Evolutionary conservation across 2,329 filamentous ascomycete species (phyloP), one percentile per base, ranked within the genome.

Genomic region (Myriosclerotinia scirpicola): DNA sequence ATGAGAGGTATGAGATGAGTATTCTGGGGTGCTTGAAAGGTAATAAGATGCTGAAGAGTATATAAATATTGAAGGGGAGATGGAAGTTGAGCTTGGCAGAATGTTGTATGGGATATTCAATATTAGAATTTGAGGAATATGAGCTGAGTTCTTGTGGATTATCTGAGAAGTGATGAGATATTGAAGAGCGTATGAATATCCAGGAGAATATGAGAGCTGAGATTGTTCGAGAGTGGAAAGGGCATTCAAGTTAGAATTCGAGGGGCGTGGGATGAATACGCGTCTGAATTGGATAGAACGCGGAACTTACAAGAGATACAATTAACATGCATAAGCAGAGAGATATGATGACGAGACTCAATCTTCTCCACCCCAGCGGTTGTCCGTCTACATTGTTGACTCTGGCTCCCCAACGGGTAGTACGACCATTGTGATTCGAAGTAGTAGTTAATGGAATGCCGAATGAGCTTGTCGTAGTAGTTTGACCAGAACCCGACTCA

Each of bases 221-320:
- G 9, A 14, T 14, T 52, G 22, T 22, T 26, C 12, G 8, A 15
- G 6, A 5, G 15, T 44, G 15, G 38, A 20, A 30, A 22, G 38
- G 26, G n/a, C 15, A 44, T 3, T 30, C 54, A 44, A 5, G 4
- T 1, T 58, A 30, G 6, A 3, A 44, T 44, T 44, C 17, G 38
- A 42, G n/a, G 38, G 12, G 30, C 30, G 20, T 42, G 22, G 20
- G 38, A 42, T n/a, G 53, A 22, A 6, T 38, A n/a, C 20, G 17
- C 53, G 59, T 3, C 1, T 52, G 59, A 9, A 46, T 46, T 15
- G 15, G 14, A 46, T 5, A 46, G 42, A 15, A 12, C 26, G 11
- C 5, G 38, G 5, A 8, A 53, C 59, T 53, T 53, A 62, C 59
- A 20, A 62, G 59, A 52, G 59, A 22, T 8, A 53, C 59, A 62